Evolutionary conservation across 2,329 filamentous ascomycete species (phyloP).

Genomic region (Ophiostoma ips): DNA sequence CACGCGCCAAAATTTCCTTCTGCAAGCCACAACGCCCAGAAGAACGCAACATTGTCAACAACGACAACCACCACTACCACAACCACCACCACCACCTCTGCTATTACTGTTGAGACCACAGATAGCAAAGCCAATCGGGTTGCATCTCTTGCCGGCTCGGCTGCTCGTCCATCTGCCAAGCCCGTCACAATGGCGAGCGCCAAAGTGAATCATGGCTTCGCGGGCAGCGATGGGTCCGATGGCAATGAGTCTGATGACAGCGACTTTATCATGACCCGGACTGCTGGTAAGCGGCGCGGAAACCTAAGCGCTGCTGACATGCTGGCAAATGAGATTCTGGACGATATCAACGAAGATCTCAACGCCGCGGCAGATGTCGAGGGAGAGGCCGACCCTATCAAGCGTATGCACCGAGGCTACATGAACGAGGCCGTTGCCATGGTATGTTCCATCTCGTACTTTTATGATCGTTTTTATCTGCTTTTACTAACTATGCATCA

Average conservation of each 20-base stretch:
- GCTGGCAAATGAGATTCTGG: conserved; percentile 14
- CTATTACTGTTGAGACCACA: too few relatives aligned
- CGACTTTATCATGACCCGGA: conserved; percentile 15
- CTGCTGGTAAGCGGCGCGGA: conserved; percentile 13
- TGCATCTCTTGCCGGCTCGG: not conserved
- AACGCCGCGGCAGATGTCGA: conserved; percentile 11
- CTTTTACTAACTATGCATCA: conserved; percentile 22
- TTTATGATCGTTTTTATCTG: not conserved
- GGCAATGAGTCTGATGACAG: conserved; percentile 9
- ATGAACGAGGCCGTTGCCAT: conserved; percentile 80
- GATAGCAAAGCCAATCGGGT: not conserved
- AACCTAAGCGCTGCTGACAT: conserved; percentile 14
- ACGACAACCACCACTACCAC: not conserved
- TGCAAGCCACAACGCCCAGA: not conserved
- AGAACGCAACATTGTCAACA: not conserved
- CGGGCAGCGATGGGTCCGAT: conserved; percentile 8
- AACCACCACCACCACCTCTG: not conserved
- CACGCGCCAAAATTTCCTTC: not conserved
- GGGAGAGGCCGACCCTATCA: conserved; percentile 19
- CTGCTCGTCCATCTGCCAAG: not conserved
- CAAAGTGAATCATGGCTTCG: conserved; percentile 3
- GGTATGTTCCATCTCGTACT: conserved; percentile 35
- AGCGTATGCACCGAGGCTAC: conserved; percentile 39
- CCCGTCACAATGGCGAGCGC: conserved; percentile 5
- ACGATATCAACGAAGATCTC: conserved; percentile 19